Evolutionary conservation across 331 rosid genomes (phyloP).

Genomic region (Acacia pycnantha): DNA sequence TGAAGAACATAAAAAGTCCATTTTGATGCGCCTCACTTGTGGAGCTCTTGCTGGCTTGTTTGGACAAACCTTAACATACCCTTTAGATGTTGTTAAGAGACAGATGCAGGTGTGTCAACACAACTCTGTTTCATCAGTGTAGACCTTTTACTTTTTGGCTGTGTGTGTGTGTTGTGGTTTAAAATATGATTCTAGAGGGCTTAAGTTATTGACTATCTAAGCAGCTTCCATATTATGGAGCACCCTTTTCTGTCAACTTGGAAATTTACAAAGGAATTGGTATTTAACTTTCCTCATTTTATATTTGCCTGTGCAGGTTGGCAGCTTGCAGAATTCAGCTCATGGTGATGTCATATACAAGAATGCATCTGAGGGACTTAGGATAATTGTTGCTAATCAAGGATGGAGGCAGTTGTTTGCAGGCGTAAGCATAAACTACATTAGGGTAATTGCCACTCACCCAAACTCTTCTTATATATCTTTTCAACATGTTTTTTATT

Average conservation of each 20-base stretch:
- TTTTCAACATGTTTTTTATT: constrained; percentile 2
- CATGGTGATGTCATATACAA: constrained; percentile 53
- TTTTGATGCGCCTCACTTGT: constrained; percentile 80
- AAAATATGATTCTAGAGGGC: constrained; percentile 3
- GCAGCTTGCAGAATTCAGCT: constrained; percentile 46
- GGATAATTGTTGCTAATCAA: constrained; percentile 61
- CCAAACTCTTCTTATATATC: constrained; percentile 12
- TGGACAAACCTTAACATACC: constrained; percentile 96
- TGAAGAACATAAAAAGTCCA: constrained; percentile 81
- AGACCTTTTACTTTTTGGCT: neutral
- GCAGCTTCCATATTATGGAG: constrained; percentile 1
- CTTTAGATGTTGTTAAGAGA: constrained; percentile 94
- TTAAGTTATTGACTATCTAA: constrained; percentile 1
- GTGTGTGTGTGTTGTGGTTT: neutral
- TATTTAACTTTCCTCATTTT: constrained; percentile 17
- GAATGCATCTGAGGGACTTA: constrained; percentile 69
- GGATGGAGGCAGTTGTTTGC: constrained; percentile 93
- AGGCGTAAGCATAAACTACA: constrained; percentile 89
- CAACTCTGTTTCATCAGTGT: neutral
- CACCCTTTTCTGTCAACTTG: neutral
- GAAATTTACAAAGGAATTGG: neutral
- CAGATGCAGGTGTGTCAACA: constrained; percentile 83
- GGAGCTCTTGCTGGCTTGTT: constrained; percentile 96
- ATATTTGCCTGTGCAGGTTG: constrained; percentile 58
- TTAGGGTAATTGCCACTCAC: constrained; percentile 62